A percentile compares a stretch with the other conserved stretches of the same genome.
Evolutionary conservation across 108 stramenopile genomes (phyloP).

Genomic region (Conticribra weissflogii): DNA sequence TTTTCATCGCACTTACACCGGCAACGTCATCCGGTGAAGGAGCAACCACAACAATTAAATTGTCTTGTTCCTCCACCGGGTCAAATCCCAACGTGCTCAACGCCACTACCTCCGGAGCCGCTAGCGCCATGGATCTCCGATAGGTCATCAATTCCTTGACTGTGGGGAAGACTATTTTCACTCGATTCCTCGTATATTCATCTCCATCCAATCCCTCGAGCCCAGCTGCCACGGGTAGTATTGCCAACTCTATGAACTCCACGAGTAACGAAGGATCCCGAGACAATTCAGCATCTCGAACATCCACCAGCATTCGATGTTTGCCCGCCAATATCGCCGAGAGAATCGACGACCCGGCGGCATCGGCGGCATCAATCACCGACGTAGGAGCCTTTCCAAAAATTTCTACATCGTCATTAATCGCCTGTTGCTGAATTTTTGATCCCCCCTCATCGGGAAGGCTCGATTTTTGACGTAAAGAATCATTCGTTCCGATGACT

Average conservation of each 20-base stretch:
- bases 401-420: conserved; percentile 77
- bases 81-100: conserved; percentile 87
- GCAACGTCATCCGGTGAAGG: conserved; percentile 84
- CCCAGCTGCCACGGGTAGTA: conserved; percentile 87
- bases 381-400: conserved; percentile 87
- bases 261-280: conserved; percentile 77
- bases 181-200: conserved; percentile 65
- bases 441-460: background rate
- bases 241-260: conserved; percentile 85
- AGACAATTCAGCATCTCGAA: conserved; percentile 87
- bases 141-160: conserved; percentile 85
- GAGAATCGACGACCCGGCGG: conserved; percentile 83
- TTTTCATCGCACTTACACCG: conserved; percentile 70
- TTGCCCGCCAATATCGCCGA: conserved; percentile 85
- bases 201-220: conserved; percentile 72
- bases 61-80: conserved; percentile 79
- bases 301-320: conserved; percentile 90
- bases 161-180: conserved; percentile 91
- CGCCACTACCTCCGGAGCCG: conserved; percentile 85
- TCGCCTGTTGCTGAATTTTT: conserved; percentile 32
- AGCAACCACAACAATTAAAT: conserved; percentile 84
- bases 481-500: conserved; percentile 11
- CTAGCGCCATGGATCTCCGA: conserved; percentile 80
- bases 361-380: conserved; percentile 87
- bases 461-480: background rate